These are phyloP conservation scores for Zygosaccharomyces bisporus DNA, from an alignment of 805 yeast genomes.

Conservation along the genomic window DNA sequence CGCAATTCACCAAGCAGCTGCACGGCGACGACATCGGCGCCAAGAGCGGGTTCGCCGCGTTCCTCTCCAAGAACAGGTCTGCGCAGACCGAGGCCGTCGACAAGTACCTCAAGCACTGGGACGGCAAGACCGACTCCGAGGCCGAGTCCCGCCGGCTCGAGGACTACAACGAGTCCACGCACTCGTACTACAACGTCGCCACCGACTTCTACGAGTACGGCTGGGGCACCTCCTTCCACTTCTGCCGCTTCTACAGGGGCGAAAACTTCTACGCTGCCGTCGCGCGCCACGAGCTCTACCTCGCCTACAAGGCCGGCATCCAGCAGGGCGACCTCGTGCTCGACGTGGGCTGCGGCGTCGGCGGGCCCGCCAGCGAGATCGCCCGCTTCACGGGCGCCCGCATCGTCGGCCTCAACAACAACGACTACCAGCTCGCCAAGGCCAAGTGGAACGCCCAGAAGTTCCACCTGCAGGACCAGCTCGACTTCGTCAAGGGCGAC, in stretches of 20 bases:
- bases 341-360: constrained; percentile 99
- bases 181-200: constrained; percentile 92
- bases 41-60: constrained; percentile 70
- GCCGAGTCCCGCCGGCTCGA: constrained; percentile 70
- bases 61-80: constrained; percentile 67
- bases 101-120: constrained; percentile 97
- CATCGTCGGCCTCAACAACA: constrained; percentile 89
- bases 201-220: constrained; percentile 99
- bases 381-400: constrained; percentile 83
- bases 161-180: constrained; percentile 88
- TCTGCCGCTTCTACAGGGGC: constrained; percentile 88
- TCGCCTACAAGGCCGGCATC: constrained; percentile 83
- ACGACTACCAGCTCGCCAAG: constrained; percentile 93
- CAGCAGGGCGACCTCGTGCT: constrained; percentile 78
- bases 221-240: constrained; percentile 98
- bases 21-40: constrained; percentile 72
- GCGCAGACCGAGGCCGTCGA: constrained; percentile 81
- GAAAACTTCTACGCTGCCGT: constrained; percentile 92
- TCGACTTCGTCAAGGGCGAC: constrained; percentile 91
- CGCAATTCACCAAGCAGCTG: constrained; percentile 73
- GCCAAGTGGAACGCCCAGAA: constrained; percentile 76
- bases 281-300: constrained; percentile 95
- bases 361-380: constrained; percentile 98
- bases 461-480: constrained; percentile 62
- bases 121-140: constrained; percentile 72